Evolutionary conservation across 78 protist genomes (phyloP).

Genomic region (Speleostelium caveatum): DNA sequence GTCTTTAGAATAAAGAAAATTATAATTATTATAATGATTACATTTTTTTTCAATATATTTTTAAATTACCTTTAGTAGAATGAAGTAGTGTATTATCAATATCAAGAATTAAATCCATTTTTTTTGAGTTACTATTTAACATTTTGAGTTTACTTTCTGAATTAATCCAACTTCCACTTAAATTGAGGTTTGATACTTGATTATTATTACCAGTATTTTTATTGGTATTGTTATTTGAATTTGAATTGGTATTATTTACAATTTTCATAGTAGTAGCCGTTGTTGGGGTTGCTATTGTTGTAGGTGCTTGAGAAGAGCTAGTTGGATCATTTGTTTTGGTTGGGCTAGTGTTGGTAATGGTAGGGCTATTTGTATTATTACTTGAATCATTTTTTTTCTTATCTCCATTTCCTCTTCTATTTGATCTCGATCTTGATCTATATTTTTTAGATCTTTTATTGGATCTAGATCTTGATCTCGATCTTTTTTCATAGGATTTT

Average conservation of each 20-base stretch:
- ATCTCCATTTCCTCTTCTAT: background rate
- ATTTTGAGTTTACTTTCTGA: background rate
- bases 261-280: background rate
- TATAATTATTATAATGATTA: no score
- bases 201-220: background rate
- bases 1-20: no score
- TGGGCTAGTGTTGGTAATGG: slow-evolving; percentile 8
- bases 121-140: slow-evolving; percentile 1
- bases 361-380: background rate
- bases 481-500: background rate
- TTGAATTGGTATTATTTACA: slow-evolving; percentile 8
- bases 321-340: background rate
- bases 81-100: slow-evolving; percentile 55
- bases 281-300: background rate
- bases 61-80: slow-evolving; percentile 27
- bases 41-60: background rate
- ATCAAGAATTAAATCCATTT: slow-evolving; percentile 61
- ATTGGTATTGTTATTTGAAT: slow-evolving; percentile 10
- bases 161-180: background rate
- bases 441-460: background rate
- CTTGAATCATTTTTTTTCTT: background rate
- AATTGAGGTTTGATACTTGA: background rate
- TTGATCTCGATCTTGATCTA: background rate
- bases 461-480: background rate
- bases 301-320: background rate